Base-by-base conservation (phyloP, 805 yeast genomes). In the Danielia oregonensis region DNA sequence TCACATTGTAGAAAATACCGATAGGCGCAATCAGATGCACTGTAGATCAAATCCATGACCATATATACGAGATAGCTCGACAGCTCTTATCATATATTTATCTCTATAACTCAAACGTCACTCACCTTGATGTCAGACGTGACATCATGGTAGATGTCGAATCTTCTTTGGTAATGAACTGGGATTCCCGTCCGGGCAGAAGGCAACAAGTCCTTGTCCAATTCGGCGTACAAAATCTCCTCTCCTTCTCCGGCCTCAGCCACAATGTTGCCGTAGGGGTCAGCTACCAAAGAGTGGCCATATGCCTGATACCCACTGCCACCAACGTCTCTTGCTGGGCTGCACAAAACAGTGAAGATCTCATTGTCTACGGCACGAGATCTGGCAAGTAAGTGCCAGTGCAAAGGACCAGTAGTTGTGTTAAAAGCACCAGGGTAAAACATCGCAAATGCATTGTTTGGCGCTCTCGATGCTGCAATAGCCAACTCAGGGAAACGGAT, bases 401-500 rank as follows among this genome's bases (percentile, higher is more conserved):
- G 91, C 57, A 80, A 63, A 1, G 94, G 94, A 0, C 94, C 94
- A 0, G 93, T 84, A 11, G 82, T 81, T 5, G 89, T 81, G 63
- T 84, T 84, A 64, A 84, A 84, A 0, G 94, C 94, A 32, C 88
- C 86, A 0, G 94, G 94, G 44, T 82, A 84, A 37, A 79, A 67
- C 87, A 83, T 79, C 29, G 83, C 86, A 57, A 82, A 81, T 0
- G 87, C 71, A 41, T 77, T 76, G 44, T 72, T 59, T n/a, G 61
- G 60, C n/a, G 35, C 30, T 48, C 93, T 70, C 1, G 86, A 74
- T n/a, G 86, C 82, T 14, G 75, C 65, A 51, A 72, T 70, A 1
- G 91, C 86, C 37, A 82, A 64, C 52, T 84, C 94, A 1, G 93
- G 93, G 60, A 84, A 84, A 49, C 93, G 64, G 49, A 83, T 74